Evolutionary conservation across 192 early-diverging fungal species (phyloP), one percentile per base, ranked within the genome.

Genomic region (Gryganskiella cystojenkinii): DNA sequence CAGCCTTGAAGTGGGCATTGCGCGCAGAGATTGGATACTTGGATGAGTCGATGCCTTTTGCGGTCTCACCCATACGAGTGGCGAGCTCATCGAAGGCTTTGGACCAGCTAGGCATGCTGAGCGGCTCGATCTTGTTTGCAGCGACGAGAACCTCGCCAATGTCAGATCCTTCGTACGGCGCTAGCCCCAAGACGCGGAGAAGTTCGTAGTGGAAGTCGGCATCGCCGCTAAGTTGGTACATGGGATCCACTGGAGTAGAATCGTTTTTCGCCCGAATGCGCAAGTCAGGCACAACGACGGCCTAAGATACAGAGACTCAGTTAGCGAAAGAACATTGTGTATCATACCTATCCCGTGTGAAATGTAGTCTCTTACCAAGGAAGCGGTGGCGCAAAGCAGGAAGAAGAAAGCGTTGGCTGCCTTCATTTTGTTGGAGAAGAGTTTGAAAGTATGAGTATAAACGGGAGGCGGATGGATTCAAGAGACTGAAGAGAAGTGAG

Each of bases 121-220:
- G 33, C 20, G 62, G 47, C 42, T 51, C 37, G 37, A 64, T 64
- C 51, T 64, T 51, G 25, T 53, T 53, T 25, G 62, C 47, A 64
- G 62, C 62, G 49, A 64, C 62, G 62, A 64, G 62, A 53, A 64
- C 62, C 51, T 64, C 62, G 62, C 62, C 62, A 51, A 64, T 64
- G 37, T 64, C 62, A 25, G 62, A 64, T 51, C 62, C 62, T 34
- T 64, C 50, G 62, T 64, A 64, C 37, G 62, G 62, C 49, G 49
- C 62, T 53, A 64, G 3, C 34, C 62, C 50, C 62, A 64, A 34
- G 50, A 64, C 37, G 62, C 62, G 62, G 42, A 64, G 62, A 64
- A 64, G 47, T 28, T 64, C 62, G 35, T 53, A 64, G 62, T 64
- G 62, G 24, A 64, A 64, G 50, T 64, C 62, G 40, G 30, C 34